phyloP scores from a whole-genome alignment of 129 eudicot species.

The Lonicera japonica region DNA sequence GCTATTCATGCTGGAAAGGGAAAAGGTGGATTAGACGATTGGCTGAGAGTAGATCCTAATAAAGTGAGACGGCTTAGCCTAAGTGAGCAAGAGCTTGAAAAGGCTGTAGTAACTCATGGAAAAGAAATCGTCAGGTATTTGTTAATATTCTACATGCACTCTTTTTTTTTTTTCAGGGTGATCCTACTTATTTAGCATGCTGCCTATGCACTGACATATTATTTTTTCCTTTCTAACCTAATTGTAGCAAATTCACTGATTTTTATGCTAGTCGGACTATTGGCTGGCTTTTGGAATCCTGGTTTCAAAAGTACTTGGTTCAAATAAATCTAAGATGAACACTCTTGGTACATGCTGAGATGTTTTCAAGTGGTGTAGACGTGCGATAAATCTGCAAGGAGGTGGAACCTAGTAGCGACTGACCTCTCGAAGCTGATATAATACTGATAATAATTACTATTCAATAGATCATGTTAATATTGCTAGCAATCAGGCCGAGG shows the following conservation, averaged over 20 bases:
- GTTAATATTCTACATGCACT: neutral
- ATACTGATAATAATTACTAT: too few relatives aligned
- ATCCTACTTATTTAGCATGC: neutral
- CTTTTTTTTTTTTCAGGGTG: neutral
- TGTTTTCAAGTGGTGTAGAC: too few relatives aligned
- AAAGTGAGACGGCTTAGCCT: slow-evolving; percentile 95
- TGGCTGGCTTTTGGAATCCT: too few relatives aligned
- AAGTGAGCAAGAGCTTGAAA: slow-evolving; percentile 78
- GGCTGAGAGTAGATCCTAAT: slow-evolving; percentile 66
- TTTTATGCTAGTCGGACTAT: too few relatives aligned
- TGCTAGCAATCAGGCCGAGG: too few relatives aligned
- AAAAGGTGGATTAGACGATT: slow-evolving; percentile 73
- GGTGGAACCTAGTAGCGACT: too few relatives aligned
- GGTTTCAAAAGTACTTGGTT: too few relatives aligned
- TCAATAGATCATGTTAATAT: too few relatives aligned
- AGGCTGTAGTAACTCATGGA: slow-evolving; percentile 58
- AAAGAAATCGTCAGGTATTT: slow-evolving; percentile 67
- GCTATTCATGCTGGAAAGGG: slow-evolving; percentile 95
- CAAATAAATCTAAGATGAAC: too few relatives aligned
- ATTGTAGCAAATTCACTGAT: slow-evolving; percentile 1
- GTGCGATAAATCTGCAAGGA: too few relatives aligned
- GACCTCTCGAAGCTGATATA: too few relatives aligned
- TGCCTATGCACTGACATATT: neutral
- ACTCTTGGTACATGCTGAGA: too few relatives aligned
- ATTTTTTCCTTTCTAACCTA: neutral